Conservation (phyloP, 106 monocot genomes). For the Allium fistulosum region DNA sequence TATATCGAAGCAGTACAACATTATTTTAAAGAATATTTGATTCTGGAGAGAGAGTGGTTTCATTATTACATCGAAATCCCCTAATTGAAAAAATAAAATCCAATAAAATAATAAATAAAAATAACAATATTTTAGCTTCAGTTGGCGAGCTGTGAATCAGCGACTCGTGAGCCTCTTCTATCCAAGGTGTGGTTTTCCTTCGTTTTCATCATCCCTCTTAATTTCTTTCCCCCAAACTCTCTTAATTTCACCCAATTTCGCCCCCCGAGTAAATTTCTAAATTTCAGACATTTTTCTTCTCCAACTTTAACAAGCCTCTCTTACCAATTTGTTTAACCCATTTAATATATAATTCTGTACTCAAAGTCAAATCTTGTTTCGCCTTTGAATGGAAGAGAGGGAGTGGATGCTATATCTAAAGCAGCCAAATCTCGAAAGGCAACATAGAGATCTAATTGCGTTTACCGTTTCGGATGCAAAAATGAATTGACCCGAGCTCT, state of each 20-base stretch:
- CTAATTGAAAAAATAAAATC: too few species aligned
- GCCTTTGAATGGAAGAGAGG: conserved; percentile 5
- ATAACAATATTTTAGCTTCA: too few species aligned
- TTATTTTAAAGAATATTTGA: too few species aligned
- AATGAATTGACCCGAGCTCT: conserved; percentile 31
- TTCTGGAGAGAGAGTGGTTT: too few species aligned
- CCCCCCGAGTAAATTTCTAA: neutral
- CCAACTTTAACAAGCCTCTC: neutral
- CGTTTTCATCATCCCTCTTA: conserved; percentile 5
- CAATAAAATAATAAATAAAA: too few species aligned
- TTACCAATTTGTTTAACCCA: conserved; percentile 3
- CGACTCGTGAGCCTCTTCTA: neutral
- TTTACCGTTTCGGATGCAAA: conserved; percentile 12
- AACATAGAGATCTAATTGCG: conserved; percentile 11
- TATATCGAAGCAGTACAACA: too few species aligned
- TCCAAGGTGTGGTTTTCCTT: conserved; percentile 24
- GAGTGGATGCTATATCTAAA: conserved; percentile 33
- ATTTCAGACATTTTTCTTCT: neutral
- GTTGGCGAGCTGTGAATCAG: too few species aligned
- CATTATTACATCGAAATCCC: too few species aligned
- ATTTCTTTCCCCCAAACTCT: neutral
- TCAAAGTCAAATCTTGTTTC: neutral
- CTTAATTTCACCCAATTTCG: neutral
- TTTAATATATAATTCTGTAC: neutral
- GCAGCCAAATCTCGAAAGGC: conserved; percentile 11